Conservation (phyloP, 2,329 filamentous ascomycete species). For the Colletotrichum chrysophilum region DNA sequence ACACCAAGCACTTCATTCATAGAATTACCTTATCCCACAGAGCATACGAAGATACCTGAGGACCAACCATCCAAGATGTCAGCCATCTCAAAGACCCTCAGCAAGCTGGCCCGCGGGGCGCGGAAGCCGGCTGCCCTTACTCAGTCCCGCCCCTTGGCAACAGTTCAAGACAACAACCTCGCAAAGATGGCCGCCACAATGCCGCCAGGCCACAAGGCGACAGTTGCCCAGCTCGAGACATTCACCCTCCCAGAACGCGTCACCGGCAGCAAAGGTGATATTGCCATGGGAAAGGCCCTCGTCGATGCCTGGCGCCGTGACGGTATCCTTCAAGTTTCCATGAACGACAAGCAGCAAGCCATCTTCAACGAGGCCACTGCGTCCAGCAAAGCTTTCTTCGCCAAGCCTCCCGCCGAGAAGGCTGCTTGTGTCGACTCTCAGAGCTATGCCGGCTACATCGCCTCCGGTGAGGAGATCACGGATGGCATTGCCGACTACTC, state of each 20-base stretch:
- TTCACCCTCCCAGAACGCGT: slow-evolving; percentile 45
- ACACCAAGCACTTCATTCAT: background rate
- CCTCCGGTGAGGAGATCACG: slow-evolving; percentile 53
- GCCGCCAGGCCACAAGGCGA: slow-evolving; percentile 18
- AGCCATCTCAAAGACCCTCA: slow-evolving; percentile 1
- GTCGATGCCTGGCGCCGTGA: slow-evolving; percentile 47
- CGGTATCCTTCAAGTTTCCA: slow-evolving; percentile 52
- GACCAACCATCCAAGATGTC: background rate
- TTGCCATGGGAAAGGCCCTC: slow-evolving; percentile 42
- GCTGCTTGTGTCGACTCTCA: slow-evolving; percentile 46
- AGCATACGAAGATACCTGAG: background rate
- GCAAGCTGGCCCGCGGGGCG: background rate
- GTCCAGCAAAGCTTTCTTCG: slow-evolving; percentile 45
- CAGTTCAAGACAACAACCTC: slow-evolving; percentile 12
- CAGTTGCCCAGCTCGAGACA: slow-evolving; percentile 36
- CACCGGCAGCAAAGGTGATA: slow-evolving; percentile 36
- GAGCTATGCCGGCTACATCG: slow-evolving; percentile 54
- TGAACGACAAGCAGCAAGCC: slow-evolving; percentile 36
- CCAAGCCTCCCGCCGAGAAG: slow-evolving; percentile 39
- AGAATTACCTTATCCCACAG: background rate
- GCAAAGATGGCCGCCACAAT: slow-evolving; percentile 9
- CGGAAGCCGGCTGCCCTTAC: background rate
- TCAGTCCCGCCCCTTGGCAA: slow-evolving; percentile 1
- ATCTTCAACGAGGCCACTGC: slow-evolving; percentile 40
- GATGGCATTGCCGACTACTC: slow-evolving; percentile 55